phyloP scores from a whole-genome alignment of 345 rosid genomes.

The Streptanthus diversifolius region DNA sequence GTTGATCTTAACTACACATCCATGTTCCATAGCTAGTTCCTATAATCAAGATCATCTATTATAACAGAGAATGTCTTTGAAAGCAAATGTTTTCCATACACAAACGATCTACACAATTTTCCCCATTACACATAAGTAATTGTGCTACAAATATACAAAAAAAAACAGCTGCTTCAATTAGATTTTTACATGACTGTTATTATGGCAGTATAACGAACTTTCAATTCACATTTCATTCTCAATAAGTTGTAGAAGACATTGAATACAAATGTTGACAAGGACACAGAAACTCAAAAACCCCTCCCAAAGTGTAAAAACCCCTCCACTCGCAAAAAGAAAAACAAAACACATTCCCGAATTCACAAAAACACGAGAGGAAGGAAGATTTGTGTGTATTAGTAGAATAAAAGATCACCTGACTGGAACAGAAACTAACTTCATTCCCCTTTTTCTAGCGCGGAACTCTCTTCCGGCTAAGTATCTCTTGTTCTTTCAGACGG shows the following conservation, averaged over 20 bases:
- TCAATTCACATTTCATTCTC: conserved; percentile 24
- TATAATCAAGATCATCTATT: not conserved
- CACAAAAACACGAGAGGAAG: conserved; percentile 15
- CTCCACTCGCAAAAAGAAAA: not conserved
- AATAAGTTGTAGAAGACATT: conserved; percentile 8
- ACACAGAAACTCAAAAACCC: not conserved
- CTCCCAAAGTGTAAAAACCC: not conserved
- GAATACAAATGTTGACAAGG: conserved; percentile 16
- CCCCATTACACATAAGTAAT: not conserved
- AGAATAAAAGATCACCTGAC: conserved; percentile 18
- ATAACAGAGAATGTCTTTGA: not conserved
- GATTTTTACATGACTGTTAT: not conserved
- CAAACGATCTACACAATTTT: not conserved
- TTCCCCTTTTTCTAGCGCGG: conserved; percentile 30
- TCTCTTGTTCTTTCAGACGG: conserved; percentile 90
- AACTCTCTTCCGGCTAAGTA: conserved; percentile 82
- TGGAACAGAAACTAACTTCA: not conserved
- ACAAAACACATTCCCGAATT: conserved; percentile 18
- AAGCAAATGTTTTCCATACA: not conserved
- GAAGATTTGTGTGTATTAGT: conserved; percentile 19
- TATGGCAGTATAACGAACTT: not conserved
- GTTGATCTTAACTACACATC: not conserved
- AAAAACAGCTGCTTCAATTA: not conserved
- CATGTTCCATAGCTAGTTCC: not conserved
- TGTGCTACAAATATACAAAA: conserved; percentile 11